Conservation (phyloP, 1,284 basidiomycete genomes). For the Sphagnurus paluster region DNA sequence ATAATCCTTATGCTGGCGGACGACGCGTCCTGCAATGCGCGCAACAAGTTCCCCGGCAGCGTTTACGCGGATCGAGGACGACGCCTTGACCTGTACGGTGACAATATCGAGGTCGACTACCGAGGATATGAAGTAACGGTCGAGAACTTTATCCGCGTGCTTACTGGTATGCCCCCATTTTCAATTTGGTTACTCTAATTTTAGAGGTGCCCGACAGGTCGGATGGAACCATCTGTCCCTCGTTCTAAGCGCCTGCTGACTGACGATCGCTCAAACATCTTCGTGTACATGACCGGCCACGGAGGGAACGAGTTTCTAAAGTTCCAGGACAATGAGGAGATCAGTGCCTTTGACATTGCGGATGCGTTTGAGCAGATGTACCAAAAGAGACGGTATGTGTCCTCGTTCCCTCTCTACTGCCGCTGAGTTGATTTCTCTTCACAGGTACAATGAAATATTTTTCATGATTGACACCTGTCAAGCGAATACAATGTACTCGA, state of each 20-base stretch:
- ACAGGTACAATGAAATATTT: slow-evolving; percentile 93
- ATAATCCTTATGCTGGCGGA: slow-evolving; percentile 99
- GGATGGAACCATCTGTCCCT: slow-evolving; percentile 77
- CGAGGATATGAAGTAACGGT: slow-evolving; percentile 97
- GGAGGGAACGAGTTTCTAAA: slow-evolving; percentile 98
- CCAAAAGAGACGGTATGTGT: slow-evolving; percentile 81
- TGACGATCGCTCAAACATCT: slow-evolving; percentile 92
- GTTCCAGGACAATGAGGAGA: slow-evolving; percentile 98
- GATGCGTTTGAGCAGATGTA: slow-evolving; percentile 99
- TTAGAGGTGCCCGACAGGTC: slow-evolving; percentile 41
- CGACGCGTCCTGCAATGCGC: slow-evolving; percentile 91
- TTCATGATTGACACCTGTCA: slow-evolving; percentile 99
- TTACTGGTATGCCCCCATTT: slow-evolving; percentile 67
- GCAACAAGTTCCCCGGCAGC: slow-evolving; percentile 90
- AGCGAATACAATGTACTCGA: slow-evolving; percentile 94
- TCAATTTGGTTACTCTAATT: not conserved
- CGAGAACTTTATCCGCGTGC: slow-evolving; percentile 89
- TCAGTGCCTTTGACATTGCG: slow-evolving; percentile 93
- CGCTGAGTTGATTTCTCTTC: not conserved
- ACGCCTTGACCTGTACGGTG: slow-evolving; percentile 89
- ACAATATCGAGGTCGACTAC: slow-evolving; percentile 98
- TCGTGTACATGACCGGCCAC: slow-evolving; percentile 98
- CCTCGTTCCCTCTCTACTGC: not conserved
- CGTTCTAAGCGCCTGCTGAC: slow-evolving; percentile 90
- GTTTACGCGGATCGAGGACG: slow-evolving; percentile 86